Evolutionary conservation across 441 rosid genomes (phyloP).

Genomic region (Populus trichocarpa): DNA sequence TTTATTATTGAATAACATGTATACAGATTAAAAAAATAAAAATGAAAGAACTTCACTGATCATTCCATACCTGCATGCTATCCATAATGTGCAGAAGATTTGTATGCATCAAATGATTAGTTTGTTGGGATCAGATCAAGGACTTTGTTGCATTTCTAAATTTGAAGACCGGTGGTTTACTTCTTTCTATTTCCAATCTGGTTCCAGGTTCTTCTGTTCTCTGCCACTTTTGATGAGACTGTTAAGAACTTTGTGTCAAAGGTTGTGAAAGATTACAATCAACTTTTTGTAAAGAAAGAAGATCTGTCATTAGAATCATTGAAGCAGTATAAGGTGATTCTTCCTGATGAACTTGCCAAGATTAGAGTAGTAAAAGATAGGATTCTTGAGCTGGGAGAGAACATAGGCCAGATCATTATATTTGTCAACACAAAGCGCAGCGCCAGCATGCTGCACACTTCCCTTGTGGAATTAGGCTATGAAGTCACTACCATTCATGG

Average conservation of each 20-base stretch:
- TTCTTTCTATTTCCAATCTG: constrained; percentile 15
- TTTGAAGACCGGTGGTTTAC: not conserved
- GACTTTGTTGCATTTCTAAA: not conserved
- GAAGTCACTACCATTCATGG: constrained; percentile 88
- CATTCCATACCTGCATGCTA: not conserved
- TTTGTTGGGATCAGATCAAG: not conserved
- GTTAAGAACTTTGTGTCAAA: constrained; percentile 80
- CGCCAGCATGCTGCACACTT: constrained; percentile 55
- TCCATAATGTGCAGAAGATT: not conserved
- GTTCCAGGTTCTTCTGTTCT: constrained; percentile 82
- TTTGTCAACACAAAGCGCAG: constrained; percentile 64
- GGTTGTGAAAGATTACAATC: constrained; percentile 58
- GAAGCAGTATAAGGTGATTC: constrained; percentile 86
- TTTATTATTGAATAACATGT: not conserved
- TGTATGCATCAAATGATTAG: not conserved
- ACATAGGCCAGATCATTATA: constrained; percentile 83
- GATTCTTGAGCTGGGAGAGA: constrained; percentile 81
- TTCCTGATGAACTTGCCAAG: constrained; percentile 73
- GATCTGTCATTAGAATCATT: constrained; percentile 79
- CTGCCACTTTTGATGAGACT: constrained; percentile 85
- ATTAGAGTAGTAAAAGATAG: constrained; percentile 70
- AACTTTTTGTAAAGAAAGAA: constrained; percentile 84
- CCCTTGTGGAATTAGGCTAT: constrained; percentile 70
- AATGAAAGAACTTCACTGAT: not conserved
- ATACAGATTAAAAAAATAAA: no score